Evolutionary conservation across 2,329 filamentous ascomycete genomes (phyloP), one percentile per base, ranked within the genome.

Genomic region (Pestalotiopsis sp.): DNA sequence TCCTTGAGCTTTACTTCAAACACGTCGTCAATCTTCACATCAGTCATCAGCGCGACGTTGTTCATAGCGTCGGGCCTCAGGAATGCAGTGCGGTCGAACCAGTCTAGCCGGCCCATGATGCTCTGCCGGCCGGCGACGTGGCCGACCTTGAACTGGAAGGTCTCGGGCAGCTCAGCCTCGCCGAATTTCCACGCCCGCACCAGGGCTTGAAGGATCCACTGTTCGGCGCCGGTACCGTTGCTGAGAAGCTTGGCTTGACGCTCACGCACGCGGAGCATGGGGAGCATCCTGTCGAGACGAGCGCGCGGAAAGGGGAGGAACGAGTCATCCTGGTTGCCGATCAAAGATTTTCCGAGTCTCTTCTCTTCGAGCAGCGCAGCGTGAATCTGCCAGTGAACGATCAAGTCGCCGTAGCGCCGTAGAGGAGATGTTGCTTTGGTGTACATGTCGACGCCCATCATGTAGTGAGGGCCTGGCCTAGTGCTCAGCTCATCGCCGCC

Each of bases 371-470:
- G 73, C 39, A 92, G 79, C 11, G 87, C 85, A 2, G 85, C 86
- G 74, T 91, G 86, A 70, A 92, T 87, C 77, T 92, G 90, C 88
- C 88, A 92, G 79, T 92, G 90, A 1, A 87, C 84, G 39, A 92
- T 76, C 61, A 92, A 79, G 77, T 92, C 90, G 4, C 82, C 79
- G 77, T 86, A 92, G 58, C 90, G 86, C 41, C 90, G 88, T n/a
- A 92, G 82, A 20, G 90, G 90, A 64, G 87, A 90, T 7, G 90
- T 92, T 52, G 86, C 86, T 72, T 90, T 91, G 68, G 87, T 81
- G 77, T 92, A 91, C 80, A 87, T 86, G 66, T 88, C 83, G 1
- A 87, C 75, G 20, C 90, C 90, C 68, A 91, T 82, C 59, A 85
- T 81, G 70, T 87, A 84, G 77, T 91, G 86, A 4, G 85, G 85